phyloP scores from a whole-genome alignment of 2,329 filamentous ascomycete genomes.

The Paecilomyces sp. region DNA sequence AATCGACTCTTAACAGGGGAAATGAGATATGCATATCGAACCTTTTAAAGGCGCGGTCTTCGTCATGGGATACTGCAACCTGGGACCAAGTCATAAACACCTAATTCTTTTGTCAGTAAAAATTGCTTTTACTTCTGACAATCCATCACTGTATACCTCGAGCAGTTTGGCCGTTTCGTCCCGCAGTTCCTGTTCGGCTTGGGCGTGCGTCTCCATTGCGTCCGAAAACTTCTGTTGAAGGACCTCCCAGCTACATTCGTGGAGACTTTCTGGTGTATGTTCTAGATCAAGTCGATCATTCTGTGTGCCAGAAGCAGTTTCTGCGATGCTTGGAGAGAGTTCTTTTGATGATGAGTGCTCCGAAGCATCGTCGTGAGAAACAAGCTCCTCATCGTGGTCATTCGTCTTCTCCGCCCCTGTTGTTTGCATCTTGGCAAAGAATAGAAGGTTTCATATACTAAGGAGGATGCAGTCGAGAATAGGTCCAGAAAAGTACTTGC shows the following conservation, averaged over 20 bases:
- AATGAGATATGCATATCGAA: constrained; percentile 23
- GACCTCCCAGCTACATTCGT: constrained; percentile 67
- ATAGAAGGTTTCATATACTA: background rate
- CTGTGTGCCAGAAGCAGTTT: background rate
- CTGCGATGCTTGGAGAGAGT: background rate
- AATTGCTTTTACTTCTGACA: background rate
- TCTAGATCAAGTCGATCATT: background rate
- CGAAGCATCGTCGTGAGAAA: background rate
- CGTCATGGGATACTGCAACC: constrained; percentile 64
- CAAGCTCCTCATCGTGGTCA: background rate
- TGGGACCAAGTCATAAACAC: constrained; percentile 75
- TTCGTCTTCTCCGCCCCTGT: background rate
- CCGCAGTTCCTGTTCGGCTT: constrained; percentile 58
- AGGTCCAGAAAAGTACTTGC: background rate
- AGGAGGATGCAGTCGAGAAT: background rate
- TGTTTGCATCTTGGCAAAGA: background rate
- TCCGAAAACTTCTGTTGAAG: constrained; percentile 63
- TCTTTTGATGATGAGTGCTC: background rate
- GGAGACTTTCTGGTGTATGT: constrained; percentile 38
- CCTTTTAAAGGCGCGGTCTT: constrained; percentile 71
- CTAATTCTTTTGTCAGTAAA: constrained; percentile 36
- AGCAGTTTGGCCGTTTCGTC: constrained; percentile 62
- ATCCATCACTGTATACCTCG: constrained; percentile 41
- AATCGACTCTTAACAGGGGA: background rate
- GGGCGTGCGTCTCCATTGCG: constrained; percentile 56